These are phyloP conservation scores for Entomortierella beljakovae DNA, from an alignment of 192 early-diverging fungal genomes.

Conservation along the genomic window DNA sequence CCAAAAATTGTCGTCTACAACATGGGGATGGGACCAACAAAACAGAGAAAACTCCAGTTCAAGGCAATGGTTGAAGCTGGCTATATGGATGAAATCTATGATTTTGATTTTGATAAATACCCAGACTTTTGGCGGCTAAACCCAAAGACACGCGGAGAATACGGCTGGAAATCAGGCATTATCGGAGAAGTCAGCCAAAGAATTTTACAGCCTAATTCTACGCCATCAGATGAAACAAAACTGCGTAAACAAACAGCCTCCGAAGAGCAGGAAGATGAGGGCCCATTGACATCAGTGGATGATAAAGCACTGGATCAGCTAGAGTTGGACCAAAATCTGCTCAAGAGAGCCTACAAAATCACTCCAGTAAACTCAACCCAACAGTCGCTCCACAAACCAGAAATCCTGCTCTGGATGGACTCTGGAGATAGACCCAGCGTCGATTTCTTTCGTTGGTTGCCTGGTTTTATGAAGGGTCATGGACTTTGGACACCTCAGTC, in stretches of 20 bases:
- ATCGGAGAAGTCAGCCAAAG: constrained; percentile 50
- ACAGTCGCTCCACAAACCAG: constrained; percentile 20
- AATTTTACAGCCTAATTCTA: neutral
- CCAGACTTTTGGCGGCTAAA: constrained; percentile 61
- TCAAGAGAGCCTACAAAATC: too few relatives aligned
- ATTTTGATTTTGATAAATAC: constrained; percentile 55
- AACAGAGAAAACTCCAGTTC: constrained; percentile 33
- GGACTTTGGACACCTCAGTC: constrained; percentile 63
- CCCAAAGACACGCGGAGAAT: constrained; percentile 58
- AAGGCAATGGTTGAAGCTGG: constrained; percentile 51
- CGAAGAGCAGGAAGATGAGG: too few relatives aligned
- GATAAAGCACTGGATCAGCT: neutral
- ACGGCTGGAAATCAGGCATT: constrained; percentile 67
- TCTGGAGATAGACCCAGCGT: constrained; percentile 52
- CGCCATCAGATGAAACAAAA: neutral
- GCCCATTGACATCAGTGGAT: neutral
- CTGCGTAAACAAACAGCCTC: too few relatives aligned
- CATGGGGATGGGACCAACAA: constrained; percentile 56
- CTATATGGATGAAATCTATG: constrained; percentile 42
- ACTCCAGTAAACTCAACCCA: too few relatives aligned
- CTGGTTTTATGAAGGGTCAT: constrained; percentile 21
- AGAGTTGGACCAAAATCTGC: too few relatives aligned
- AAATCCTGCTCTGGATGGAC: constrained; percentile 64
- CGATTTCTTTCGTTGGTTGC: constrained; percentile 51
- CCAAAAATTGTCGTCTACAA: constrained; percentile 60